Evolutionary conservation across 768 basidiomycete genomes (phyloP), one percentile per base, ranked within the genome.

Genomic region (Podaxis sp.): DNA sequence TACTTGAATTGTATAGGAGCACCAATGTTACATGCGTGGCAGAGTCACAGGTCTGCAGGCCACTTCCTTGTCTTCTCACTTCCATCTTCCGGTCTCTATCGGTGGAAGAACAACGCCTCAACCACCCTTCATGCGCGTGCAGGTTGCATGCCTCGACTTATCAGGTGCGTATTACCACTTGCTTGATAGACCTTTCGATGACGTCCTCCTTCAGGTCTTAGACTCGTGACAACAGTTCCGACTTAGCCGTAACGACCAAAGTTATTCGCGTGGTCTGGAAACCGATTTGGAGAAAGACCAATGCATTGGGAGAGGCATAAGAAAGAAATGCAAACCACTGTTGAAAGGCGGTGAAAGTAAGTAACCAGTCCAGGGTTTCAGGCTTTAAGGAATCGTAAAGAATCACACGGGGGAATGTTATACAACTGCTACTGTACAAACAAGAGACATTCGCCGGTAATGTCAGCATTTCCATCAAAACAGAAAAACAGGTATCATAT

Each of bases 401-500:
- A 16, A 46, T 25, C 28, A 23, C 47, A 4, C 52, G 23, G 16
- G 14, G 35, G 37, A 58, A 36, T 38, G 44, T 36, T 18, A 21
- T 59, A 55, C 44, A 55, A 28, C 27, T 13, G 16, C 42, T 61
- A 61, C 16, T 54, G 32, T 61, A 54, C 57, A 59, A 9, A 28
- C 36, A 61, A 35, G 36, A 51, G 50, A 61, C n/a, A 38, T 47
- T 48, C 44, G n/a, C 52, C 44, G 27, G 52, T 23, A 54, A 61
- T 48, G 53, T 50, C 52, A 53, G 21, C 52, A 35, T 37, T 23
- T 50, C 37, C 36, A 51, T 42, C 32, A 52, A 51, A 38, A 25
- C 23, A 60, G 47, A 53, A 36, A 35, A 40, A 46, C 10, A 61
- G 52, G 59, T 61, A 54, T 61, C 52, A 37, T 53, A 18, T 55